These are phyloP conservation scores for Aspergillus bridgeri DNA, from an alignment of 495 filamentous ascomycete genomes.

Conservation along the genomic window DNA sequence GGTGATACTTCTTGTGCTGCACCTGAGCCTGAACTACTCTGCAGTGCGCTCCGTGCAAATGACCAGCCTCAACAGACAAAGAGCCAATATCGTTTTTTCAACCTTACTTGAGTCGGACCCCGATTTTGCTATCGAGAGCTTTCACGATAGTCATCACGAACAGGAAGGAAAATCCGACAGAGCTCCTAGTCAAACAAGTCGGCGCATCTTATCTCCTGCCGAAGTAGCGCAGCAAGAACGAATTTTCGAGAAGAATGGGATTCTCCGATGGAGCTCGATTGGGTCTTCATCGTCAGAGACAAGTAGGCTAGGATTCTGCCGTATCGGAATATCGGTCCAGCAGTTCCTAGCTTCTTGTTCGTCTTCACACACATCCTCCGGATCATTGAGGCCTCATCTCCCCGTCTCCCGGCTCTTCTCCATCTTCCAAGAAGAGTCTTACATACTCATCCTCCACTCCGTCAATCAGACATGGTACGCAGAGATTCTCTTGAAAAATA, in stretches of 20 bases:
- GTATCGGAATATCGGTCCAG: slow-evolving; percentile 33
- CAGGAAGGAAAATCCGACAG: background rate
- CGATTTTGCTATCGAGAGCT: slow-evolving; percentile 4
- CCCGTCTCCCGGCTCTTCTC: slow-evolving; percentile 18
- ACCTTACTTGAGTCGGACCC: slow-evolving; percentile 48
- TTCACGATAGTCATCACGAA: background rate
- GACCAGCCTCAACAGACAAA: slow-evolving; percentile 82
- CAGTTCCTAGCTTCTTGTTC: slow-evolving; percentile 20
- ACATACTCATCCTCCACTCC: slow-evolving; percentile 28
- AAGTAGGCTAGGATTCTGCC: slow-evolving; percentile 24
- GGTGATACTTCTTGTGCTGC: slow-evolving; percentile 64
- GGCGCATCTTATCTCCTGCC: slow-evolving; percentile 39
- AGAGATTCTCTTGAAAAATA: slow-evolving; percentile 64
- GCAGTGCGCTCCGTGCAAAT: slow-evolving; percentile 83
- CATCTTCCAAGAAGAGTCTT: slow-evolving; percentile 29
- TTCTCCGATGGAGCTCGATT: slow-evolving; percentile 49
- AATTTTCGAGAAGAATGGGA: slow-evolving; percentile 65
- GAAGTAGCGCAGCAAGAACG: slow-evolving; percentile 64
- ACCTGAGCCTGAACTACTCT: slow-evolving; percentile 78
- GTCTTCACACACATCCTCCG: background rate
- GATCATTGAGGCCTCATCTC: slow-evolving; percentile 14
- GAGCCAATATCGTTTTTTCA: slow-evolving; percentile 76
- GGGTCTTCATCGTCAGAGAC: slow-evolving; percentile 23
- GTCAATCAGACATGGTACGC: slow-evolving; percentile 26
- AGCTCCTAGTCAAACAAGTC: background rate